phyloP scores from a whole-genome alignment of 176 grass and related monocot genomes.

The Eremochloa ophiuroides region DNA sequence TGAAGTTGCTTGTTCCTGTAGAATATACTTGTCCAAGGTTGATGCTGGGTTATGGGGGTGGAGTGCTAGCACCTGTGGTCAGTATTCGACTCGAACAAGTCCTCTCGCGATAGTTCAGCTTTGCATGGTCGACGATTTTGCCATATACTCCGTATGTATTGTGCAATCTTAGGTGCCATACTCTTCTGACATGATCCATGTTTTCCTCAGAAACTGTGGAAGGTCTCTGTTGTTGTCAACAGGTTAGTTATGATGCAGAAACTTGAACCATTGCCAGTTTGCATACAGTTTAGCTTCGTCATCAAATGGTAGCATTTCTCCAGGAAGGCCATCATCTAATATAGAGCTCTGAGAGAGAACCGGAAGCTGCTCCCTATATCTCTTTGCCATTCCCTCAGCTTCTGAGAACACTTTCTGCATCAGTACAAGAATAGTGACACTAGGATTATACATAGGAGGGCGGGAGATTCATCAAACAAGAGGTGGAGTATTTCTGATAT shows the following conservation, averaged over 20 bases:
- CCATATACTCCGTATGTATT: no score
- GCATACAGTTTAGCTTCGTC: conserved; percentile 60
- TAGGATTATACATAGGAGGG: background rate
- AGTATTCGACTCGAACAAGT: background rate
- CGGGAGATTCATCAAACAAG: background rate
- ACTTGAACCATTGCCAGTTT: conserved; percentile 96
- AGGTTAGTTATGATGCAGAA: conserved; percentile 44
- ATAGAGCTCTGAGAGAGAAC: conserved; percentile 25
- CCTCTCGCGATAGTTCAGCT: background rate
- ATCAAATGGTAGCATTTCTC: conserved; percentile 52
- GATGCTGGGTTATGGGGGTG: background rate
- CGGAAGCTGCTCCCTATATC: conserved; percentile 56
- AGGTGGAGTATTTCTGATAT: background rate
- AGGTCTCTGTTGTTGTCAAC: background rate
- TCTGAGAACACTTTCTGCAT: conserved; percentile 79
- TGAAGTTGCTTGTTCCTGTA: background rate
- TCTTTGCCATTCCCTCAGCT: conserved; percentile 66
- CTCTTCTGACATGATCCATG: background rate
- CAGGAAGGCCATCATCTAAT: conserved; percentile 26
- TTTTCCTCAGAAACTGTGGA: background rate
- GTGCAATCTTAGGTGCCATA: background rate
- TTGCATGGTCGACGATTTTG: background rate
- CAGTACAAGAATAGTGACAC: conserved; percentile 3
- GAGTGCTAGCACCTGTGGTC: background rate
- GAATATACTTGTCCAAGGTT: background rate